phyloP scores from a whole-genome alignment of 768 basidiomycete species.

The Piloderma croceum region DNA sequence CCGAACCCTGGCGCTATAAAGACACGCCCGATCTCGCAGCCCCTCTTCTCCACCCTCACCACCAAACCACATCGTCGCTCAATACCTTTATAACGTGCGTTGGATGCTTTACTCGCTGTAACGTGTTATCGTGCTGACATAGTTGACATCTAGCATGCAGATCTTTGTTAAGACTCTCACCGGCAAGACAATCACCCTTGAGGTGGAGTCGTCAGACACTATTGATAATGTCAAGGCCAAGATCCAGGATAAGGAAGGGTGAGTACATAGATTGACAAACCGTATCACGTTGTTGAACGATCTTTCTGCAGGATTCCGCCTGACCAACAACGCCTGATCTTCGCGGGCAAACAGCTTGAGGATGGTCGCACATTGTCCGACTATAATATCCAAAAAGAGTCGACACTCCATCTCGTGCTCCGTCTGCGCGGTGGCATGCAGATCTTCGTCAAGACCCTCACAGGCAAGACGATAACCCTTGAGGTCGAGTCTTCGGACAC shows the following conservation, averaged over 20 bases:
- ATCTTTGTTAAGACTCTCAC: conserved; percentile 87
- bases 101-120: no score
- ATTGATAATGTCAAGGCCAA: conserved; percentile 78
- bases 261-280: no score
- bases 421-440: conserved; percentile 92
- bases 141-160: conserved; percentile 50
- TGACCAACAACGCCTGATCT: conserved; percentile 93
- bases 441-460: conserved; percentile 77
- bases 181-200: conserved; percentile 87
- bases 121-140: neutral
- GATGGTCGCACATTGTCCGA: conserved; percentile 88
- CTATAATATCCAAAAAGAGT: conserved; percentile 95
- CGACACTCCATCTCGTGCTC: conserved; percentile 75
- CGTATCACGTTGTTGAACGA: no score
- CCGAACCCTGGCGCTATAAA: no score
- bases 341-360: conserved; percentile 93
- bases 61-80: neutral
- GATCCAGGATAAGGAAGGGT: conserved; percentile 82
- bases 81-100: no score
- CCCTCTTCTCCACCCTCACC: neutral
- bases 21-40: no score
- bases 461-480: conserved; percentile 89
- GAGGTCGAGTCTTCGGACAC: conserved; percentile 86
- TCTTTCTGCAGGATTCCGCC: conserved; percentile 55
- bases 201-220: conserved; percentile 75